These are phyloP conservation scores for Pittosporum tobira DNA, from an alignment of 129 eudicot species.

Conservation along the genomic window DNA sequence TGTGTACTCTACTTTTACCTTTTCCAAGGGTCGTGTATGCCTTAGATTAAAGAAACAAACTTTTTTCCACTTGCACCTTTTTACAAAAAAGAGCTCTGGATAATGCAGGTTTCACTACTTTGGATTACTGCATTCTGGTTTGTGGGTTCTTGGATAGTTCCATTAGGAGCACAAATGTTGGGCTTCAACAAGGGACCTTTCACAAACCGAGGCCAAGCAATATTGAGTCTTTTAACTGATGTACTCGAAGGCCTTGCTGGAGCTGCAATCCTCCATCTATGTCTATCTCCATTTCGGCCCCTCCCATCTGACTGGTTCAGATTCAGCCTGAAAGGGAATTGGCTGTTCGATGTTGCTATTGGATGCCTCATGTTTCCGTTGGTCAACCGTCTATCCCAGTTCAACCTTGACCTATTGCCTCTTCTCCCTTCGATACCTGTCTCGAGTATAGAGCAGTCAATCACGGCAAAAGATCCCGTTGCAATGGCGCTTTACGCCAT, in stretches of 20 bases:
- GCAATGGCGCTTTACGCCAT: constrained; percentile 44
- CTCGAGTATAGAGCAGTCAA: constrained; percentile 52
- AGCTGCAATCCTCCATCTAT: constrained; percentile 42
- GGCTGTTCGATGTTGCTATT: constrained; percentile 43
- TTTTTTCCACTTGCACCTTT: no score
- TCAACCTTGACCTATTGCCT: constrained; percentile 42
- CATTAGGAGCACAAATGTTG: constrained; percentile 36
- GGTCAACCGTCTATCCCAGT: constrained; percentile 43
- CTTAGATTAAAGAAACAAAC: no score
- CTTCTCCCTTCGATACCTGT: constrained; percentile 43
- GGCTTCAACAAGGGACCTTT: constrained; percentile 43
- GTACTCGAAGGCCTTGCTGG: constrained; percentile 49
- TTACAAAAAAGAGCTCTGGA: not conserved
- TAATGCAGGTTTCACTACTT: constrained; percentile 40
- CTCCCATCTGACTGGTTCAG: constrained; percentile 56
- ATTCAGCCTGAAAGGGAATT: constrained; percentile 40
- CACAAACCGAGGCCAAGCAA: constrained; percentile 50
- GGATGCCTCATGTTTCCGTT: constrained; percentile 61
- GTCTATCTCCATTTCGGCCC: constrained; percentile 46
- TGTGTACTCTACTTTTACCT: not conserved
- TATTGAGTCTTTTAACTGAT: constrained; percentile 50
- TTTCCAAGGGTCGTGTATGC: not conserved
- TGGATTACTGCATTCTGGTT: constrained; percentile 61
- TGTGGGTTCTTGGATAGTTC: constrained; percentile 54
- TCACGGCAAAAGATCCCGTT: constrained; percentile 47